Conservation (phyloP, 1,139 yeast species). For the Blastobotrys malaysiensis region DNA sequence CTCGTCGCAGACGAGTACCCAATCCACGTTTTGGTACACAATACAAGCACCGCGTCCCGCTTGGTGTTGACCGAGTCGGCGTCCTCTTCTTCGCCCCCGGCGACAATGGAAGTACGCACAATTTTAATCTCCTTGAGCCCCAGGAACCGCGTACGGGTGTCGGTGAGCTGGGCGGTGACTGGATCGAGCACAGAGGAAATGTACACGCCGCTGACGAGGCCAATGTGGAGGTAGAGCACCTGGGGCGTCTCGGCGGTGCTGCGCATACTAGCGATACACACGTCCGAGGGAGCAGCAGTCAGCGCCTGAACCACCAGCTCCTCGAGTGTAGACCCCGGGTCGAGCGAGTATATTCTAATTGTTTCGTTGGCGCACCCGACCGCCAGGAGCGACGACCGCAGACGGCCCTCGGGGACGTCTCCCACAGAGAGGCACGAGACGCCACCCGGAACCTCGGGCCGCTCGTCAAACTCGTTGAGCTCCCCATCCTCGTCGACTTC, state of each 20-base stretch:
- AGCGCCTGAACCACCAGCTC: constrained; percentile 62
- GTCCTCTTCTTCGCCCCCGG: constrained; percentile 11
- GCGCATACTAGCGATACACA: constrained; percentile 42
- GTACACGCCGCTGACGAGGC: constrained; percentile 77
- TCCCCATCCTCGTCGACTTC: constrained; percentile 66
- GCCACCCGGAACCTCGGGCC: constrained; percentile 48
- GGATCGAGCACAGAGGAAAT: constrained; percentile 56
- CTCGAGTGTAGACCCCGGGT: constrained; percentile 58
- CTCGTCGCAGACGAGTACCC: constrained; percentile 30
- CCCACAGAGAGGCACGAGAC: constrained; percentile 56
- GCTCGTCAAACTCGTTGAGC: constrained; percentile 63
- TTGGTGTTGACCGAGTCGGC: neutral
- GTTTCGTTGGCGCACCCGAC: constrained; percentile 72
- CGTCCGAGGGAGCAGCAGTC: constrained; percentile 51
- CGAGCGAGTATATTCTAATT: constrained; percentile 63
- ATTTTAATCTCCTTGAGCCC: constrained; percentile 63
- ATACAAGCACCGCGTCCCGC: constrained; percentile 31
- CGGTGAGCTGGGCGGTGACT: constrained; percentile 57
- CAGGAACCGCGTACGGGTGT: constrained; percentile 65
- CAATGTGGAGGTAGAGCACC: constrained; percentile 55
- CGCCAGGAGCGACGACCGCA: constrained; percentile 54
- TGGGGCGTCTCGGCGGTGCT: constrained; percentile 21
- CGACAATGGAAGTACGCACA: constrained; percentile 31
- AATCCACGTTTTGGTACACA: constrained; percentile 40
- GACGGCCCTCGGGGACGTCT: constrained; percentile 43